Conservation (phyloP, 495 filamentous ascomycete genomes). For the Pseudotulostoma volvatum region DNA sequence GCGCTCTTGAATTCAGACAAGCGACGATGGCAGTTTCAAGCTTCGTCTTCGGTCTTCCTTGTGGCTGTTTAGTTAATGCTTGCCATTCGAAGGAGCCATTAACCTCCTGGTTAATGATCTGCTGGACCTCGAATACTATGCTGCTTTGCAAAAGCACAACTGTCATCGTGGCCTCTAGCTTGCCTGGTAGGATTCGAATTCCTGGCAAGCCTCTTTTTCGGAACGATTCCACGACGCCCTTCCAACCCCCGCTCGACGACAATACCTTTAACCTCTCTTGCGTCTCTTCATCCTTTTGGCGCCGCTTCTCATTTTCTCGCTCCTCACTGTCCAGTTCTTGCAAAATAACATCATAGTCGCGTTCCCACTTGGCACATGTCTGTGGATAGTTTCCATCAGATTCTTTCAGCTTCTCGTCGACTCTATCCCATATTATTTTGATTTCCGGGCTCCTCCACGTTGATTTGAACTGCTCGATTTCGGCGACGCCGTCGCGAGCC, state of each 20-base stretch:
- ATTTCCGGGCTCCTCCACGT: slow-evolving; percentile 24
- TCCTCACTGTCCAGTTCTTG: slow-evolving; percentile 17
- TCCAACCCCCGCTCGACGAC: slow-evolving; percentile 19
- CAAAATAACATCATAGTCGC: slow-evolving; percentile 23
- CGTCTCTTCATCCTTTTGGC: slow-evolving; percentile 13
- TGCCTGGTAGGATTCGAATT: slow-evolving; percentile 14
- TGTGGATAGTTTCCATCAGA: slow-evolving; percentile 23
- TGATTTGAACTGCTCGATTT: slow-evolving; percentile 18
- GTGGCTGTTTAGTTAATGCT: slow-evolving; percentile 12
- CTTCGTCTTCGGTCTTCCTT: slow-evolving; percentile 13
- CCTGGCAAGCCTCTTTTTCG: slow-evolving; percentile 13
- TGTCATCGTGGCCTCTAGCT: slow-evolving; percentile 12
- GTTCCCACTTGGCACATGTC: slow-evolving; percentile 24
- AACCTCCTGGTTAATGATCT: slow-evolving; percentile 7
- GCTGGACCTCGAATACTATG: slow-evolving; percentile 18
- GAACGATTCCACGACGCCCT: slow-evolving; percentile 17
- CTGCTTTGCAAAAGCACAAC: slow-evolving; percentile 21
- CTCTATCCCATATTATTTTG: slow-evolving; percentile 20
- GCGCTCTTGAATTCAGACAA: slow-evolving; percentile 21
- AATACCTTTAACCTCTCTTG: slow-evolving; percentile 15
- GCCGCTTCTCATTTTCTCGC: slow-evolving; percentile 13
- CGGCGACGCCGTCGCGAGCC: slow-evolving; percentile 13
- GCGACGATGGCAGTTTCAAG: slow-evolving; percentile 19
- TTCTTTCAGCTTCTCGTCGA: slow-evolving; percentile 20
- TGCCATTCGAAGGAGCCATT: slow-evolving; percentile 18